These are phyloP conservation scores for Esteya vermicola DNA, from an alignment of 2,329 filamentous ascomycete genomes.

Conservation along the genomic window DNA sequence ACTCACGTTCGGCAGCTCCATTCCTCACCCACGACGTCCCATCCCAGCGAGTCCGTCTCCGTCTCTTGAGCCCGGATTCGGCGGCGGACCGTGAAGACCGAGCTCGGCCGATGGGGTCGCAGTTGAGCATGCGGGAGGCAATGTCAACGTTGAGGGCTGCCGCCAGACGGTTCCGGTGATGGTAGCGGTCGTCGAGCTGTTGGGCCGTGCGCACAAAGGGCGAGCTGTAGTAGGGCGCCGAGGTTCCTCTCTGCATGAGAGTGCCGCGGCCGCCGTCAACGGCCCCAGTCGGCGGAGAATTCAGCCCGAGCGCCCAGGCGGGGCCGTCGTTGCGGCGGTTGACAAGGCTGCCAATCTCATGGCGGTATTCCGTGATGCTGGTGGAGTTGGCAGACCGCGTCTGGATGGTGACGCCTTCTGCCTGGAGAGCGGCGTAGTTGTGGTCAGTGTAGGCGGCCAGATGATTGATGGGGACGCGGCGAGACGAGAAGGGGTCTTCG, in stretches of 20 bases:
- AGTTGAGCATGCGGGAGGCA: conserved; percentile 47
- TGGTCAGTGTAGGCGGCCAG: conserved; percentile 12
- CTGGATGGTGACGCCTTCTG: conserved; percentile 13
- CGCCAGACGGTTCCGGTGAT: conserved; percentile 62
- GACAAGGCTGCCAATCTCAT: conserved; percentile 1
- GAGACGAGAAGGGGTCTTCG: conserved; percentile 27
- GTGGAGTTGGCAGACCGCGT: conserved; percentile 6
- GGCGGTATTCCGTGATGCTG: too few relatives aligned
- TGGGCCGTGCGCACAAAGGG: conserved; percentile 27
- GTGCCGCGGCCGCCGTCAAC: conserved; percentile 50
- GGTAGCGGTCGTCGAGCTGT: conserved; percentile 45
- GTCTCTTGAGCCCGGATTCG: too few relatives aligned
- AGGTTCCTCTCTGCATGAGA: conserved; percentile 54
- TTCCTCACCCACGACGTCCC: conserved; percentile 25
- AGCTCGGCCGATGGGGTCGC: conserved; percentile 15
- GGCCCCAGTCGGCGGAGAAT: conserved; percentile 39
- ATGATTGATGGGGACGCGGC: conserved; percentile 10
- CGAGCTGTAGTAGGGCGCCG: conserved; percentile 50
- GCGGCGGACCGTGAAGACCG: too few relatives aligned
- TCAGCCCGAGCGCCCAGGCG: conserved; percentile 67
- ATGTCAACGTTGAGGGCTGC: conserved; percentile 69
- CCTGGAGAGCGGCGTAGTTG: conserved; percentile 15
- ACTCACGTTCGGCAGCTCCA: conserved; percentile 10
- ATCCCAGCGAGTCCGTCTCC: conserved; percentile 22
- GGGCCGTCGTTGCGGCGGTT: conserved; percentile 40